Percentiles rank a stretch among this genome's conserved stretches.
phyloP scores from a whole-genome alignment of 1,139 yeast genomes.

The Magnusiomyces suaveolens region DNA sequence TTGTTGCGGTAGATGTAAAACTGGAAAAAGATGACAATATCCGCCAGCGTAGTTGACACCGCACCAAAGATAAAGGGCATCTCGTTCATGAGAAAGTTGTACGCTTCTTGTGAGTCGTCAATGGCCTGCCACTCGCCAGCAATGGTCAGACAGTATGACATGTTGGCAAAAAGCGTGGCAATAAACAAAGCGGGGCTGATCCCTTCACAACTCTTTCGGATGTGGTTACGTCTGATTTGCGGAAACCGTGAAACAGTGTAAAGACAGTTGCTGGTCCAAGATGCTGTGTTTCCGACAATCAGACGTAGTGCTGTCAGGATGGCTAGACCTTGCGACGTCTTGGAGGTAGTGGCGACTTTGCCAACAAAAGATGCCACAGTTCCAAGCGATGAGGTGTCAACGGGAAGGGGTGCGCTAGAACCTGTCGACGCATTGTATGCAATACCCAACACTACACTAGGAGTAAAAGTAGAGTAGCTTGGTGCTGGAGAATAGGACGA shows the following conservation, averaged over 20 bases:
- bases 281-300: slow-evolving; percentile 47
- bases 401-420: slow-evolving; percentile 10
- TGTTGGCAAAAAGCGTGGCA: slow-evolving; percentile 65
- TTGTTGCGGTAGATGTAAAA: slow-evolving; percentile 29
- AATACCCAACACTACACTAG: slow-evolving; percentile 13
- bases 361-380: neutral
- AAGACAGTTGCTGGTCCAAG: slow-evolving; percentile 71
- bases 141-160: slow-evolving; percentile 64
- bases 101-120: slow-evolving; percentile 47
- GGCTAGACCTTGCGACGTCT: neutral
- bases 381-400: neutral
- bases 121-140: slow-evolving; percentile 39
- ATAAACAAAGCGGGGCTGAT: slow-evolving; percentile 65
- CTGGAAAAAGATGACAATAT: slow-evolving; percentile 63
- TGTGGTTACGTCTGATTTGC: slow-evolving; percentile 62
- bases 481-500: neutral
- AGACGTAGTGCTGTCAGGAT: slow-evolving; percentile 1
- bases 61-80: slow-evolving; percentile 77
- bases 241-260: slow-evolving; percentile 74
- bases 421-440: slow-evolving; percentile 10
- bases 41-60: slow-evolving; percentile 69
- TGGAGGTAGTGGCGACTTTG: neutral
- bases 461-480: slow-evolving; percentile 10
- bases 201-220: slow-evolving; percentile 73
- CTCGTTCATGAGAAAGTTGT: slow-evolving; percentile 51